Base-by-base conservation (phyloP, 257 asterid genomes). In the Solanum acaule region DNA sequence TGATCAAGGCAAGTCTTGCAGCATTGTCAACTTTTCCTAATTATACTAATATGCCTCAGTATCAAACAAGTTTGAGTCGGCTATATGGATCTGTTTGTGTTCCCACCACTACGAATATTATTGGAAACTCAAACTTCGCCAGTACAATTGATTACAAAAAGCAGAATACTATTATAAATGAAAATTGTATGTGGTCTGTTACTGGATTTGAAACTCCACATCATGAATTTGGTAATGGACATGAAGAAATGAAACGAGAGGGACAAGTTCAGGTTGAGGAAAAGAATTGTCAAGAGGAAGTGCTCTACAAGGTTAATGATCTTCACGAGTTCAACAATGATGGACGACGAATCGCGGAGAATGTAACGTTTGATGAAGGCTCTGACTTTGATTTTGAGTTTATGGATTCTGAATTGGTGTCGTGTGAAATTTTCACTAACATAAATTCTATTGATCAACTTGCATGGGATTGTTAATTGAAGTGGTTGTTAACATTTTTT, bases 391-490 rank as follows among this genome's bases (percentile, higher is more conserved):
- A 92, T 84, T 94, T 94, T 70, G 95, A 91, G 88, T 95, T 93
- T 88, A 83, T 93, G 90, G 93, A 94, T 87, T 91, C 95, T 81
- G 91, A 90, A 86, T 86, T 93, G 12, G 68, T 91, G 89, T 88
- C 93, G 79, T 91, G 93, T 46, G 94, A 89, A 70, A 68, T 88
- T 75, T 93, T 85, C 68, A 90, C 91, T 71, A 87, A 88, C 84
- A 65, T 89, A 86, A 91, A 88, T 88, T 90, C 93, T 15, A 65
- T 93, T 81, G 94, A 94, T 90, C 95, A 92, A 33, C 92, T 93
- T 91, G 95, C 93, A 90, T 95, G 97, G 98, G 94, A 94, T 86
- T 94, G 90, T 73, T 91, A 84, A 31, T 20, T 27, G 42, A 9
- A 52, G 35, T 81, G 6, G 86, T 46, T 14, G 25, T 38, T 76